Percentiles rank a stretch among this genome's conserved stretches.
phyloP scores from a whole-genome alignment of 116 monocot species.

The Thalassia testudinum region DNA sequence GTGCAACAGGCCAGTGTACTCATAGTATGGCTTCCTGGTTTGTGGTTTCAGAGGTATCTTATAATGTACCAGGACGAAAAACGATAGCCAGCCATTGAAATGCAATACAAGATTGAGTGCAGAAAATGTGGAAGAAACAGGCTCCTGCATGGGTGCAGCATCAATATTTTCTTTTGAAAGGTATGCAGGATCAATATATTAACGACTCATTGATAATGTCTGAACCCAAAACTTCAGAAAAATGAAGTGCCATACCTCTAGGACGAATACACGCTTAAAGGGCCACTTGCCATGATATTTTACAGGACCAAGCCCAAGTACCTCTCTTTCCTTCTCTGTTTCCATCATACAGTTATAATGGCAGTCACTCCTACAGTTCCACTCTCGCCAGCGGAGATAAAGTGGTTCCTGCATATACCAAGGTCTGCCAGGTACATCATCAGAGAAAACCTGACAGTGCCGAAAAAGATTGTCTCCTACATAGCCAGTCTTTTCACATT shows the following conservation, averaged over 20 bases:
- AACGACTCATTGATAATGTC: neutral
- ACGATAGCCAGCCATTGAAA: constrained; percentile 73
- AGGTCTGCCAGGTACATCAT: constrained; percentile 22
- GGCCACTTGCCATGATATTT: constrained; percentile 97
- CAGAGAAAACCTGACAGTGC: constrained; percentile 43
- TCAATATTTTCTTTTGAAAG: neutral
- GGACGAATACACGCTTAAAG: constrained; percentile 58
- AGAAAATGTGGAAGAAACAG: constrained; percentile 53
- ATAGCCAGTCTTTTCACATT: constrained; percentile 55
- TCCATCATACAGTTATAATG: constrained; percentile 76
- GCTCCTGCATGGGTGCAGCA: constrained; percentile 23
- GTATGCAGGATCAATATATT: neutral
- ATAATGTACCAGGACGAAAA: constrained; percentile 43
- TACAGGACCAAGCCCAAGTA: constrained; percentile 47
- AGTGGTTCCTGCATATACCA: constrained; percentile 87
- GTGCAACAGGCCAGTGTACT: constrained; percentile 74
- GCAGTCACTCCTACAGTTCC: constrained; percentile 78
- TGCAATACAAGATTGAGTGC: constrained; percentile 55
- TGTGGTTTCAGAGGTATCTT: constrained; percentile 63
- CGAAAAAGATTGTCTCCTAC: constrained; percentile 36
- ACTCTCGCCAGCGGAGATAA: constrained; percentile 69
- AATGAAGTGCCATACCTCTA: constrained; percentile 40
- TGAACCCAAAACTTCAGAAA: neutral
- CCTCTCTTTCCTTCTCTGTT: constrained; percentile 57
- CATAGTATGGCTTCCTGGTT: constrained; percentile 51